These are phyloP conservation scores for Oryza nivara DNA, from an alignment of 176 grass and related monocot species.

Conservation along the genomic window DNA sequence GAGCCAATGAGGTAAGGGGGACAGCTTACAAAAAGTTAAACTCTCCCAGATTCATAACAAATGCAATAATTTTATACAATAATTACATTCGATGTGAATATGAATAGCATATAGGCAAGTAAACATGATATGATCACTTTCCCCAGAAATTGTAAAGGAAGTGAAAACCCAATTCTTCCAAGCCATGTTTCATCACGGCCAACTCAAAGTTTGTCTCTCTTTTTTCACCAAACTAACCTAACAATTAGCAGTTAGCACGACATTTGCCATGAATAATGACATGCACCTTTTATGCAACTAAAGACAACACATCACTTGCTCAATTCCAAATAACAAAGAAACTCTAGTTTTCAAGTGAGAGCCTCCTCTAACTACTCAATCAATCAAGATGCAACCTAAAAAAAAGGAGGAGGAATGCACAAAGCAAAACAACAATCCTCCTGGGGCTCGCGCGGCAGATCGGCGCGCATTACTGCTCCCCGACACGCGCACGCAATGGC, in stretches of 20 bases:
- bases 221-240: conserved; percentile 14
- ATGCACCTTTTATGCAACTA: conserved; percentile 10
- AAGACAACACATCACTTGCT: conserved; percentile 11
- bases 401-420: conserved; percentile 10
- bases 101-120: not conserved
- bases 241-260: not conserved
- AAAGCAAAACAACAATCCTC: conserved; percentile 35
- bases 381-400: conserved; percentile 13
- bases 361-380: conserved; percentile 11
- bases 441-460: conserved; percentile 33
- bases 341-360: conserved; percentile 20
- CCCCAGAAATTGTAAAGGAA: conserved; percentile 9
- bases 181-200: conserved; percentile 18
- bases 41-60: conserved; percentile 12
- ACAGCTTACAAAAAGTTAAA: not conserved
- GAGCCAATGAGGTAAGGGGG: not conserved
- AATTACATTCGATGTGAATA: not conserved
- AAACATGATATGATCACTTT: conserved; percentile 15
- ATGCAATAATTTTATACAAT: not conserved
- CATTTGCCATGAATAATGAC: conserved; percentile 15
- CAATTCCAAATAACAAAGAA: conserved; percentile 32
- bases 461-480: conserved; percentile 33
- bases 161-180: not conserved
- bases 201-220: not conserved
- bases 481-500: conserved; percentile 20